Conservation (phyloP, 2,329 filamentous ascomycete genomes). For the Alternaria brassicicola region DNA sequence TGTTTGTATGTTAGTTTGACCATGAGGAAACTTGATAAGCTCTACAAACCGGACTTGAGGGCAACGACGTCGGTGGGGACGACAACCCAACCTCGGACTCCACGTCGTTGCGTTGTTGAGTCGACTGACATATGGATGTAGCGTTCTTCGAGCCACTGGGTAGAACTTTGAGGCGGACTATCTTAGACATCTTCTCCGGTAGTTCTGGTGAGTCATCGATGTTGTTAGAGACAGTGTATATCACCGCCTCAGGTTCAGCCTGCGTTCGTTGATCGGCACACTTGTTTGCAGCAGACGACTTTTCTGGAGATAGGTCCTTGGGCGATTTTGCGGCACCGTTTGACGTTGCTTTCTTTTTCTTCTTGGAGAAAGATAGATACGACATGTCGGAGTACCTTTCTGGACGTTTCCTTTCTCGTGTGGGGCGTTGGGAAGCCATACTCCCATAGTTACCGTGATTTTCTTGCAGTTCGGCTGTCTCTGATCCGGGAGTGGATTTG, state of each 20-base stretch:
- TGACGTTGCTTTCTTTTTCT: neutral
- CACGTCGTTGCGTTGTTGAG: neutral
- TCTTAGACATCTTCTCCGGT: neutral
- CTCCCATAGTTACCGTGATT: slow-evolving; percentile 8
- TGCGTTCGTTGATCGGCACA: no score
- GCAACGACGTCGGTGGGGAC: neutral
- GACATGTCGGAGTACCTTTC: neutral
- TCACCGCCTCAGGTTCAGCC: neutral
- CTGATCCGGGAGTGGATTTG: neutral
- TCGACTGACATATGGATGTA: neutral
- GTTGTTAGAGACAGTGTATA: neutral
- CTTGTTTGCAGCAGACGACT: neutral
- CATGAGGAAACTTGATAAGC: no score
- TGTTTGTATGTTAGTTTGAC: neutral
- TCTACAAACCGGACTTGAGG: neutral
- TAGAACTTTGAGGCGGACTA: neutral
- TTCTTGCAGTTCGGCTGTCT: neutral
- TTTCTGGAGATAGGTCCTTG: neutral
- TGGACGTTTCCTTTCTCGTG: neutral
- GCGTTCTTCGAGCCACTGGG: no score
- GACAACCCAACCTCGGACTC: neutral
- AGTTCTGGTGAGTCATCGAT: neutral
- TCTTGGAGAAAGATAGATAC: neutral
- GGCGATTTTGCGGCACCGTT: no score
- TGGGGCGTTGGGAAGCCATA: slow-evolving; percentile 8